phyloP scores from a whole-genome alignment of 192 early-diverging fungal genomes.

The Coemansia brasiliensis region DNA sequence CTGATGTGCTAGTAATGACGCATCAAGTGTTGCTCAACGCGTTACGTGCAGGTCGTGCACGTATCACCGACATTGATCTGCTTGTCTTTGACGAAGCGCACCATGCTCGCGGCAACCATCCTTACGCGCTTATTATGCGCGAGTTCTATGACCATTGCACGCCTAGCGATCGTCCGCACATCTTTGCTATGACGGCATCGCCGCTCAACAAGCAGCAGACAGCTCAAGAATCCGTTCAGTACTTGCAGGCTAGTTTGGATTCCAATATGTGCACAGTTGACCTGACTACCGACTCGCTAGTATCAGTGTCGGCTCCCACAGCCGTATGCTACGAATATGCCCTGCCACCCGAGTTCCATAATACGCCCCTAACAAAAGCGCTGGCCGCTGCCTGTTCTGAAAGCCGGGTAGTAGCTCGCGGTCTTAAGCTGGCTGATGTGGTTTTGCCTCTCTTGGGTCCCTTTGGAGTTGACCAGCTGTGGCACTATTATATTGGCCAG shows the following conservation, averaged over 20 bases:
- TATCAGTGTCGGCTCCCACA: constrained; percentile 7
- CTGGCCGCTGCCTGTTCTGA: constrained; percentile 38
- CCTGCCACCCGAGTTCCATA: constrained; percentile 44
- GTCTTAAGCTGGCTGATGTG: constrained; percentile 39
- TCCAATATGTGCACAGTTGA: constrained; percentile 62
- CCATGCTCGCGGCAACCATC: constrained; percentile 75
- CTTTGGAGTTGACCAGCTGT: constrained; percentile 75
- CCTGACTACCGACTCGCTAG: constrained; percentile 16
- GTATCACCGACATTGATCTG: constrained; percentile 69
- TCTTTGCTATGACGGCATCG: constrained; percentile 96
- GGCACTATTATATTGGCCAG: constrained; percentile 56
- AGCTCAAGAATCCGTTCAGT: constrained; percentile 39
- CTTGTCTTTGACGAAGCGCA: constrained; percentile 97
- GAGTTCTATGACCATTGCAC: constrained; percentile 71
- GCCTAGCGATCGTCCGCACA: constrained; percentile 60
- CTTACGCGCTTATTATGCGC: constrained; percentile 78
- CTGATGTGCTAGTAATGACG: constrained; percentile 84
- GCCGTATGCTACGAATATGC: constrained; percentile 56
- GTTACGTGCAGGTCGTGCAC: constrained; percentile 67
- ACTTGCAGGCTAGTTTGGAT: constrained; percentile 60
- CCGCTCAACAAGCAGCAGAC: constrained; percentile 58
- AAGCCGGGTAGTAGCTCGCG: constrained; percentile 41
- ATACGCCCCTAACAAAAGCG: constrained; percentile 45
- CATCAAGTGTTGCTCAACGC: constrained; percentile 82
- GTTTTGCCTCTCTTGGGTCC: constrained; percentile 67